Percentiles rank a stretch among this genome's conserved stretches.
Conservation (phyloP, 257 asterid species). For the Capsicum chinense region DNA sequence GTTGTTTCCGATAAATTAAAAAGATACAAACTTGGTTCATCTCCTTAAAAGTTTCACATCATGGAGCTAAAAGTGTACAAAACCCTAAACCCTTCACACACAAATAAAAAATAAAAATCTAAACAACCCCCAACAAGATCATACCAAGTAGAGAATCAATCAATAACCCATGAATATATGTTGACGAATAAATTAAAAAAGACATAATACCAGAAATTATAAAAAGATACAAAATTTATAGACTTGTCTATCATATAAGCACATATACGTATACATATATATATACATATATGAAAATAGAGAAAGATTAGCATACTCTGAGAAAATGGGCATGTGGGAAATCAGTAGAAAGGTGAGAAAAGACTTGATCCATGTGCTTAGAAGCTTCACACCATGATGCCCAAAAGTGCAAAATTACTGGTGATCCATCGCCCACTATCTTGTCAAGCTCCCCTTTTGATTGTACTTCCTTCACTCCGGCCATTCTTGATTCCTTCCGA, state of each 20-base stretch:
- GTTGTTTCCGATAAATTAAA: background rate
- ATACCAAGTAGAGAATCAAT: background rate
- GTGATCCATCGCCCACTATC: constrained; percentile 48
- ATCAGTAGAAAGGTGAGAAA: constrained; percentile 90
- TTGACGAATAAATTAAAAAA: background rate
- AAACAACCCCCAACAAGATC: background rate
- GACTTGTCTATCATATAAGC: background rate
- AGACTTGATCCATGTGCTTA: constrained; percentile 98
- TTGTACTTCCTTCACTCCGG: constrained; percentile 77
- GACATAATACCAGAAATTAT: too few relatives aligned
- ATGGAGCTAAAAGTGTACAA: constrained; percentile 80
- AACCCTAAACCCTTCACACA: background rate
- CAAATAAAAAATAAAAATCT: background rate
- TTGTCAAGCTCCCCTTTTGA: constrained; percentile 77
- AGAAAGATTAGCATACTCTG: constrained; percentile 49
- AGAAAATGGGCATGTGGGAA: constrained; percentile 89
- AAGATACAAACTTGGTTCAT: constrained; percentile 56
- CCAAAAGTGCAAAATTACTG: constrained; percentile 86
- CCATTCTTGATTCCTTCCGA: constrained; percentile 36
- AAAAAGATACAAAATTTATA: background rate
- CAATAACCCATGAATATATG: background rate
- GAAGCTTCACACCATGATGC: constrained; percentile 99
- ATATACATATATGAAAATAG: background rate
- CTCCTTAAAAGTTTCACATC: constrained; percentile 95
- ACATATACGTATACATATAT: too few relatives aligned